phyloP scores from a whole-genome alignment of 352 stramenopile genomes.

The Phytopythium ostracodes region DNA sequence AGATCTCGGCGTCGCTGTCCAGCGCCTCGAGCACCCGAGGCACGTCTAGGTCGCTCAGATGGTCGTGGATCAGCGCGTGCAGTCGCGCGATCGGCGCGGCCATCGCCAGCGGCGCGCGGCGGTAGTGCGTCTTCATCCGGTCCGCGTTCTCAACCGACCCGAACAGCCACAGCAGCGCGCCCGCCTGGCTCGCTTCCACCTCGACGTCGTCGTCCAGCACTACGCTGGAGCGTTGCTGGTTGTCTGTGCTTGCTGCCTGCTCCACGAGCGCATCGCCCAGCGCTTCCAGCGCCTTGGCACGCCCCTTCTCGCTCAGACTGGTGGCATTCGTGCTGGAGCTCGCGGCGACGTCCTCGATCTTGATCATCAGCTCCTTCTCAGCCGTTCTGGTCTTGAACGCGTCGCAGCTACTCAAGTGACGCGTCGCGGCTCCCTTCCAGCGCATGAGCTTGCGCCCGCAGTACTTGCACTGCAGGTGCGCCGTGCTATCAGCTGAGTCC shows the following conservation, averaged over 20 bases:
- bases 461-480: conserved; percentile 4
- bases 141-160: conserved; percentile 18
- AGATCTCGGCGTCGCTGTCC: conserved; percentile 12
- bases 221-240: no score
- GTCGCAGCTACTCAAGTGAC: not conserved
- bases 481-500: not conserved
- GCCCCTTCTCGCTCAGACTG: not conserved
- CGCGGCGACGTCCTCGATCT: not conserved
- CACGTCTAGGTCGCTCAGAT: conserved; percentile 24
- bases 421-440: not conserved
- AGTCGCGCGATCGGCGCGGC: conserved; percentile 27
- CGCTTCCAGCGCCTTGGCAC: not conserved
- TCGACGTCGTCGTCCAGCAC: not conserved
- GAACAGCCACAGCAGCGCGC: conserved; percentile 18
- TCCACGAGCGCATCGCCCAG: not conserved
- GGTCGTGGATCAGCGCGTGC: conserved; percentile 22
- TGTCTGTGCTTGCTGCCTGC: not conserved
- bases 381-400: not conserved
- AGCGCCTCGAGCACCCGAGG: conserved; percentile 20
- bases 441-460: not conserved
- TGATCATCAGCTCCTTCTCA: not conserved
- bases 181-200: not conserved
- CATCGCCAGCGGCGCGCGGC: conserved; percentile 11
- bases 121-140: conserved; percentile 23
- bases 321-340: not conserved